Percentiles rank a stretch among this genome's conserved stretches.
phyloP scores from a whole-genome alignment of 2,329 filamentous ascomycete species.

The Paecilomyces niveus region DNA sequence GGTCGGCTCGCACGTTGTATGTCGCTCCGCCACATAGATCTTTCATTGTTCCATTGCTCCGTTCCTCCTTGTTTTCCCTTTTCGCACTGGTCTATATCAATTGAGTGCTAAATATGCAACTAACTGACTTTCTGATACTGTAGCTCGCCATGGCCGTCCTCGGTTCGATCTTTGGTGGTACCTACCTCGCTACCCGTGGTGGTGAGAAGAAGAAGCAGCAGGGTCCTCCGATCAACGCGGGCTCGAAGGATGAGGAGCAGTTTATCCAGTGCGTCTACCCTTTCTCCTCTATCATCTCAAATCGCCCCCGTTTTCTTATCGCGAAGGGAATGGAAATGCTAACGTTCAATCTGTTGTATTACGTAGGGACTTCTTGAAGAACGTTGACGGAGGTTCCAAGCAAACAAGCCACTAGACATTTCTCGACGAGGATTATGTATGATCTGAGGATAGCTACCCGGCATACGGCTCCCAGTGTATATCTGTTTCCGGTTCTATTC shows the following conservation, averaged over 20 bases:
- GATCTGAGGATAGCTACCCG: neutral
- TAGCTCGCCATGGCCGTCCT: slow-evolving; percentile 58
- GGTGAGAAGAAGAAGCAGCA: slow-evolving; percentile 40
- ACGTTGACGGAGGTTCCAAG: slow-evolving; percentile 41
- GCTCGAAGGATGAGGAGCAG: slow-evolving; percentile 61
- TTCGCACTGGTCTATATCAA: neutral
- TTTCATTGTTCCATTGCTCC: neutral
- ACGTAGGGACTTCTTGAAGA: slow-evolving; percentile 45
- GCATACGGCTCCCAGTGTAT: neutral
- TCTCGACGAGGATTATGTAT: slow-evolving; percentile 4
- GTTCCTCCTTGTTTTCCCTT: neutral
- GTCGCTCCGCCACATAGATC: slow-evolving; percentile 17
- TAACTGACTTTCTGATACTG: slow-evolving; percentile 4
- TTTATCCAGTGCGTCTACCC: slow-evolving; percentile 55
- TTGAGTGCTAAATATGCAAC: neutral
- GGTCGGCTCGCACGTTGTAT: slow-evolving; percentile 46
- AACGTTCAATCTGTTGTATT: neutral
- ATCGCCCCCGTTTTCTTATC: neutral
- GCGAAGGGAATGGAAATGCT: neutral
- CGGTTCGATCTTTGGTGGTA: slow-evolving; percentile 41
- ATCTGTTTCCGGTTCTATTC: too few relatives aligned
- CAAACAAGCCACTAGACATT: slow-evolving; percentile 34
- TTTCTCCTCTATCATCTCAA: neutral
- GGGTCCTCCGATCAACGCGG: slow-evolving; percentile 55
- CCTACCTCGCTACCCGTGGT: slow-evolving; percentile 39